phyloP scores from a whole-genome alignment of 1,139 yeast species.

The Meyerozyma sp. region DNA sequence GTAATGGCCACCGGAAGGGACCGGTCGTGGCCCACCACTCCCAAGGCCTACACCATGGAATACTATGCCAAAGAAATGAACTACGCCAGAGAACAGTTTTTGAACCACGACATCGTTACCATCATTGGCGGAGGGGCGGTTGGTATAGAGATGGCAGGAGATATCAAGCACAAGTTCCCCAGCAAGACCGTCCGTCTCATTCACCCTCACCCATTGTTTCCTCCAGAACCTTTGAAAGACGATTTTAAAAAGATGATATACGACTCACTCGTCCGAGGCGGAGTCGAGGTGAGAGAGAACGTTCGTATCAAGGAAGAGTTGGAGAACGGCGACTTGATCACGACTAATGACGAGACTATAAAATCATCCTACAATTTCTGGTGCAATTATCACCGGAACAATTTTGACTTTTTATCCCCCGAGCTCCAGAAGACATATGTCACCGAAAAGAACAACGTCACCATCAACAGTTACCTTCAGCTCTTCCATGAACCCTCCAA shows the following conservation, averaged over 20 bases:
- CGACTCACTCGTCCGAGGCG: slow-evolving; percentile 20
- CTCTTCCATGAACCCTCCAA: slow-evolving; percentile 13
- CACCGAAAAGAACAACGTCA: slow-evolving; percentile 21
- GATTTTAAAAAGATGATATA: slow-evolving; percentile 24
- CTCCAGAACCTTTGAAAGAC: slow-evolving; percentile 35
- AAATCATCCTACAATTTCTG: slow-evolving; percentile 34
- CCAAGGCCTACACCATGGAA: slow-evolving; percentile 27
- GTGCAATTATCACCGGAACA: slow-evolving; percentile 41
- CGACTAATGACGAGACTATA: slow-evolving; percentile 24
- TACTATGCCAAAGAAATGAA: slow-evolving; percentile 30
- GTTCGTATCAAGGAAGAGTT: slow-evolving; percentile 21
- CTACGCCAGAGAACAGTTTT: slow-evolving; percentile 19
- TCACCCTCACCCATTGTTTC: slow-evolving; percentile 35
- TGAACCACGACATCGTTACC: slow-evolving; percentile 19
- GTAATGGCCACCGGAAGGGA: slow-evolving; percentile 48
- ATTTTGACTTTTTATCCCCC: slow-evolving; percentile 22
- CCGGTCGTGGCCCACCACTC: slow-evolving; percentile 52
- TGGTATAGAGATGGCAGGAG: slow-evolving; percentile 47
- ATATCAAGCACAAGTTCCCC: slow-evolving; percentile 31
- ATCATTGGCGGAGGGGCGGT: slow-evolving; percentile 49
- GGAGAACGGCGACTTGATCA: slow-evolving; percentile 24
- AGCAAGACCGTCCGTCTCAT: slow-evolving; percentile 30
- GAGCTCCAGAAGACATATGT: slow-evolving; percentile 17
- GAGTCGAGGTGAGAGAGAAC: slow-evolving; percentile 14
- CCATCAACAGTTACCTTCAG: slow-evolving; percentile 35